Evolutionary conservation across 768 basidiomycete genomes (phyloP), one percentile per base, ranked within the genome.

Genomic region (Favolaschia claudopus): DNA sequence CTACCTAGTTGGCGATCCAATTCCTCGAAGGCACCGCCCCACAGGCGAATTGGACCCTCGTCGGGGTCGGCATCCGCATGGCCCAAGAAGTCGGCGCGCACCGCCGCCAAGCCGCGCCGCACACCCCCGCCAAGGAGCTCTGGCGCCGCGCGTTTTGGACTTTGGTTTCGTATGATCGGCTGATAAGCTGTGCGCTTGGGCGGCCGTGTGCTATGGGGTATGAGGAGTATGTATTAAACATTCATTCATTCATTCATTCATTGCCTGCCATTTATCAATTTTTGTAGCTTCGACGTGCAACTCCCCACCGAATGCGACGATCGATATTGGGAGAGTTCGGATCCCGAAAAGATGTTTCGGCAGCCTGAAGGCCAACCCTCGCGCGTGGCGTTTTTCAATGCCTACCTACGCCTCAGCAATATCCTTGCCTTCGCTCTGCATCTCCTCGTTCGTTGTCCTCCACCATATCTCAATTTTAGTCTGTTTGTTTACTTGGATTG

Each of bases 61-160:
- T 87, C 29, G 89, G 89, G 4, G 79, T 79, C 36, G 58, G 58
- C 19, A 38, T 59, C 37, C 58, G 58, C n/a, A 33, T 59, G 12
- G 58, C 58, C 9, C 50, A 53, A n/a, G 58, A 59, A 28, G 51
- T 53, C 29, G 58, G 58, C 28, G 58, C 44, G 2, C 58, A 59
- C 24, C 42, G 58, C 20, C 28, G 15, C 71, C 57, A 43, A 57
- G 67, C 14, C 61, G 68, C 24, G 71, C 61, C 53, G 67, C 12
- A 53, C 68, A 72, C 15, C 78, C 78, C 3, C 10, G 87, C 91
- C 62, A 80, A 86, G 49, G 91, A 94, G 70, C 79, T 89, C 24
- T 91, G 89, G 85, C 89, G 89, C 67, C 81, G 87, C 24, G 83
- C 81, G 7, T 88, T 87, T 63, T 88, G 86, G 85, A 81, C 28